These are phyloP conservation scores for Nannochloropsis oceanica DNA, from an alignment of 108 stramenopile species.

Conservation along the genomic window DNA sequence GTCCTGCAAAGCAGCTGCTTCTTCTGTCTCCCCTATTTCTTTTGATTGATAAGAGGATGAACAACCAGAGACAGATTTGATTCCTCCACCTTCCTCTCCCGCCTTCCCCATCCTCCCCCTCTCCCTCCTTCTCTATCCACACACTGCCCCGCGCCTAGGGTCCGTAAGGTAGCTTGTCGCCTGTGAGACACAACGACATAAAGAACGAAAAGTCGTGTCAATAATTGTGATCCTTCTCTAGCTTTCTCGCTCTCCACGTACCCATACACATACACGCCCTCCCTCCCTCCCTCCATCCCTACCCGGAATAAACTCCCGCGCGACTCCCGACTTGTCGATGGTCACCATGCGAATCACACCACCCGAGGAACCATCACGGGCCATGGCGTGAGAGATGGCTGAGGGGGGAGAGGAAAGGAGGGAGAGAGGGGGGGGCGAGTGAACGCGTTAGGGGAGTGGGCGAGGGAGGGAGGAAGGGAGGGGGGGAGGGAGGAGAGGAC, in stretches of 20 bases:
- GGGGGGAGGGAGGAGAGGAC: neutral
- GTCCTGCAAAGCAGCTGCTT: neutral
- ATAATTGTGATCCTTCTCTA: neutral
- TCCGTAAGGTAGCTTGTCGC: conserved; percentile 22
- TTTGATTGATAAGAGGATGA: neutral
- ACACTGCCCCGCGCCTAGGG: neutral
- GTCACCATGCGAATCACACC: conserved; percentile 80
- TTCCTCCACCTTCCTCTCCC: neutral
- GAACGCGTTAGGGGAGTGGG: neutral
- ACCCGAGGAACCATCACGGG: conserved; percentile 85
- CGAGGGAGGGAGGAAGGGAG: neutral
- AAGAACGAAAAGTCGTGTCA: too few species aligned
- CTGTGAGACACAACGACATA: neutral
- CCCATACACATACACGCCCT: neutral
- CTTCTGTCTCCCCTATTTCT: neutral
- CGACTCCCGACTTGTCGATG: conserved; percentile 39
- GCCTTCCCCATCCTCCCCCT: neutral
- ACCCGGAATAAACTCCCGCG: conserved; percentile 14
- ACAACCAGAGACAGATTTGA: neutral
- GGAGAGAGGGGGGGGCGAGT: neutral
- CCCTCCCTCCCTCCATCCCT: neutral
- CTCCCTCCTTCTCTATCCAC: neutral
- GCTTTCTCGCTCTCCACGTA: neutral
- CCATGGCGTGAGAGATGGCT: conserved; percentile 88
- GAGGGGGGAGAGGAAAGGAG: neutral